Evolutionary conservation across 192 early-diverging fungal species (phyloP), one percentile per base, ranked within the genome.

Genomic region (Rhizophagus clarus): DNA sequence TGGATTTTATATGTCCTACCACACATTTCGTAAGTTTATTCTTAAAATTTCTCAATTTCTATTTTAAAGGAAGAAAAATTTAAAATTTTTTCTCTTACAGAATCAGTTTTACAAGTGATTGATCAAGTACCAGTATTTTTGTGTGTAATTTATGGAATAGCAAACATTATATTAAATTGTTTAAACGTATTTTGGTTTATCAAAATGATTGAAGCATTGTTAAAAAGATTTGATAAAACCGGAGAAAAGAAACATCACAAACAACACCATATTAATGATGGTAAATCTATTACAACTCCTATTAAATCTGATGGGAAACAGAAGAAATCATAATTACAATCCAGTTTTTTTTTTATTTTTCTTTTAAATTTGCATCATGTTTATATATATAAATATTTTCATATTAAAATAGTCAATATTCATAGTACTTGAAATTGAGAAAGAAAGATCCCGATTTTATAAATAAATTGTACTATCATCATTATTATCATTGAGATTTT

Each of bases 1-100:
- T 88, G 95, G 97, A 9, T 72, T 90, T 17, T 89, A 89, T 79
- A 91, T 93, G 90, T 93, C 93, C 11, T 91, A 88, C 74, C 80
- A 91, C 24, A 86, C 91, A 78, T 91, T 84, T 70, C 37, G 89
- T 91, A 84, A 74, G 85, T 83, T 17, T 68, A 40, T 40, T 7
- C 40, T 24, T 51, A 12, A 17, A 22, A 20, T 26, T 87, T 84
- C 87, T 42, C 49, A 20, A 61, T 47, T 51, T 51, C 70, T 62
- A 49, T 63, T 49, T 63, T 28, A 60, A 34, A 62, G 5, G 31
- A 45, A 28, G 34, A 22, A 51, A 40, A 28, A 20, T 71, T 40
- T 37, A n/a, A n/a, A n/a, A 26, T 68, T 34, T 26, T 32, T 51
- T 62, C 28, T 17, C 34, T 37, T 37, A 67, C 56, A 81, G 81